These are phyloP conservation scores for Tylopilus cervinicoccineus DNA, from an alignment of 768 basidiomycete species.

Conservation along the genomic window DNA sequence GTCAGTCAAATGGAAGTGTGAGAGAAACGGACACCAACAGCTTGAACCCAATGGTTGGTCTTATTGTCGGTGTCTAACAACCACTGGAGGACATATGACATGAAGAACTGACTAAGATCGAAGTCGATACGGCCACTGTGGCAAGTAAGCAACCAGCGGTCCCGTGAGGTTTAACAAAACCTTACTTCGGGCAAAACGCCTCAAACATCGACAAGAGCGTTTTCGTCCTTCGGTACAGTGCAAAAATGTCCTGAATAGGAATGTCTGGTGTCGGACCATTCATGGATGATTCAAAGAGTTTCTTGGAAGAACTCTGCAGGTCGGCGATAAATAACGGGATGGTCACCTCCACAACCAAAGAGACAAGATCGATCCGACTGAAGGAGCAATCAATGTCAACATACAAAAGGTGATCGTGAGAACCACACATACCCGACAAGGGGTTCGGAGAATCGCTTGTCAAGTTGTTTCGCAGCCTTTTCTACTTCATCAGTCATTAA, in stretches of 20 bases:
- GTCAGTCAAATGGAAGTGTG: conserved; percentile 5
- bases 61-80: conserved; percentile 82
- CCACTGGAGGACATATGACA: conserved; percentile 87
- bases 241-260: conserved; percentile 87
- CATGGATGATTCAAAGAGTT: conserved; percentile 77
- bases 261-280: conserved; percentile 85
- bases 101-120: conserved; percentile 75
- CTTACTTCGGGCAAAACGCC: conserved; percentile 79
- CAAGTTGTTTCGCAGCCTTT: conserved; percentile 76
- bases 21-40: conserved; percentile 50
- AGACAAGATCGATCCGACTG: conserved; percentile 73
- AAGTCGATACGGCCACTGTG: conserved; percentile 57
- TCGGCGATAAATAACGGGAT: conserved; percentile 67
- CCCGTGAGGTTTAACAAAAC: conserved; percentile 9
- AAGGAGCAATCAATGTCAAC: background rate
- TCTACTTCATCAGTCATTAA: conserved; percentile 88
- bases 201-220: conserved; percentile 73
- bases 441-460: conserved; percentile 84
- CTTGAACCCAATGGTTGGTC: conserved; percentile 92
- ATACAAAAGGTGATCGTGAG: background rate
- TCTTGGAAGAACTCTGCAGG: conserved; percentile 64
- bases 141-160: background rate
- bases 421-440: conserved; percentile 60
- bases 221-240: conserved; percentile 76
- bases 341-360: conserved; percentile 63